Evolutionary conservation across 108 stramenopile species (phyloP).

Genomic region (Epithemia pelagica): DNA sequence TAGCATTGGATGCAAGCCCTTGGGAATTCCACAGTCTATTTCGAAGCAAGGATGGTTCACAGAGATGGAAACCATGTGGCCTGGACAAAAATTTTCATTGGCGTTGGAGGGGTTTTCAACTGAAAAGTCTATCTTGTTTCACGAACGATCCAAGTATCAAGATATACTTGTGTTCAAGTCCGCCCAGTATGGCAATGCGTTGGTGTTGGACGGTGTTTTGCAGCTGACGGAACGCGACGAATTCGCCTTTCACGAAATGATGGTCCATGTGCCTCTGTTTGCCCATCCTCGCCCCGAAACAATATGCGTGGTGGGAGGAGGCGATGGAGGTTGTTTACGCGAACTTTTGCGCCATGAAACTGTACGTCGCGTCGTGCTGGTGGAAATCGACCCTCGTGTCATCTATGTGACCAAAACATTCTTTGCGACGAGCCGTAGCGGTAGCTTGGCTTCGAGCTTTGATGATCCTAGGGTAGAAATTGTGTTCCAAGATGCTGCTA

Average conservation of each 20-base stretch:
- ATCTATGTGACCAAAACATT: conserved; percentile 46
- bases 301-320: conserved; percentile 82
- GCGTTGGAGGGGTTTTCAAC: conserved; percentile 35
- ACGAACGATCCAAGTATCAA: conserved; percentile 53
- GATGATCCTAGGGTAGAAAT: conserved; percentile 61
- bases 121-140: conserved; percentile 27
- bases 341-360: conserved; percentile 61
- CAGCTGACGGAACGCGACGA: conserved; percentile 81
- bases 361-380: conserved; percentile 54
- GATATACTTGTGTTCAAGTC: conserved; percentile 82
- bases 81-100: conserved; percentile 55
- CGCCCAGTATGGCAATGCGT: conserved; percentile 72
- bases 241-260: conserved; percentile 84
- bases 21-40: background rate
- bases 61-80: conserved; percentile 78
- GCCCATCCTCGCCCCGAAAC: conserved; percentile 46
- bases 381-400: conserved; percentile 71
- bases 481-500: conserved; percentile 31
- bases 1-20: background rate
- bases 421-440: conserved; percentile 14
- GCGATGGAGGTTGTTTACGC: conserved; percentile 78
- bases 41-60: conserved; percentile 75
- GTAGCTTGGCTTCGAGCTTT: conserved; percentile 31
- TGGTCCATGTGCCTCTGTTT: conserved; percentile 71
- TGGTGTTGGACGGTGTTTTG: conserved; percentile 55